These are phyloP conservation scores for Trichophyton benhamiae DNA, from an alignment of 2,329 filamentous ascomycete genomes.

Conservation along the genomic window DNA sequence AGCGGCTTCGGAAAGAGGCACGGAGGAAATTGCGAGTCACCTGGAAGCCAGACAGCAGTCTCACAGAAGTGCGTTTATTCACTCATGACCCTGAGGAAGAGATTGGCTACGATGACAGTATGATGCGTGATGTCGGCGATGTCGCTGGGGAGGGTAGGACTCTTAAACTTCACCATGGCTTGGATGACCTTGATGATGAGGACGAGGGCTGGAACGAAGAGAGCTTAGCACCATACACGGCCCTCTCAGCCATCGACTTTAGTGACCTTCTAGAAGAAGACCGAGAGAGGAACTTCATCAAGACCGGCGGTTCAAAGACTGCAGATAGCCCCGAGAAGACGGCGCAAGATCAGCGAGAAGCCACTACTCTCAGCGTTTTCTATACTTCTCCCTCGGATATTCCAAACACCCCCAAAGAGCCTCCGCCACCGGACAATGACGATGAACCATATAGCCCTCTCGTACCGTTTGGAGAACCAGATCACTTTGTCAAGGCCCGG, in stretches of 20 bases:
- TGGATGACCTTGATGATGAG: slow-evolving; percentile 48
- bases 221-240: slow-evolving; percentile 24
- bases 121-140: slow-evolving; percentile 47
- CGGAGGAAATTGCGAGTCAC: slow-evolving; percentile 48
- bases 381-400: slow-evolving; percentile 36
- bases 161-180: slow-evolving; percentile 40
- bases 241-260: slow-evolving; percentile 30
- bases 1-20: slow-evolving; percentile 48
- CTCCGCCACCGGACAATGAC: slow-evolving; percentile 24
- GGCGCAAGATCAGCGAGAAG: slow-evolving; percentile 36
- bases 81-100: slow-evolving; percentile 53
- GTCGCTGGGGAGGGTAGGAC: slow-evolving; percentile 45
- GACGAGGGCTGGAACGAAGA: slow-evolving; percentile 32
- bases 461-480: slow-evolving; percentile 32
- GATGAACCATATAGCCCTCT: slow-evolving; percentile 25
- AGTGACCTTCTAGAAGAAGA: slow-evolving; percentile 25
- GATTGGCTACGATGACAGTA: slow-evolving; percentile 45
- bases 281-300: slow-evolving; percentile 28
- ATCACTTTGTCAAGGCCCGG: slow-evolving; percentile 30
- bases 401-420: slow-evolving; percentile 37
- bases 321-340: slow-evolving; percentile 31
- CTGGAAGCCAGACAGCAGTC: slow-evolving; percentile 46
- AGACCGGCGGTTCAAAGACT: slow-evolving; percentile 30
- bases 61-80: slow-evolving; percentile 48
- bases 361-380: slow-evolving; percentile 37